Evolutionary conservation across 768 basidiomycete genomes (phyloP).

Genomic region (Guyanaporus albipodus): DNA sequence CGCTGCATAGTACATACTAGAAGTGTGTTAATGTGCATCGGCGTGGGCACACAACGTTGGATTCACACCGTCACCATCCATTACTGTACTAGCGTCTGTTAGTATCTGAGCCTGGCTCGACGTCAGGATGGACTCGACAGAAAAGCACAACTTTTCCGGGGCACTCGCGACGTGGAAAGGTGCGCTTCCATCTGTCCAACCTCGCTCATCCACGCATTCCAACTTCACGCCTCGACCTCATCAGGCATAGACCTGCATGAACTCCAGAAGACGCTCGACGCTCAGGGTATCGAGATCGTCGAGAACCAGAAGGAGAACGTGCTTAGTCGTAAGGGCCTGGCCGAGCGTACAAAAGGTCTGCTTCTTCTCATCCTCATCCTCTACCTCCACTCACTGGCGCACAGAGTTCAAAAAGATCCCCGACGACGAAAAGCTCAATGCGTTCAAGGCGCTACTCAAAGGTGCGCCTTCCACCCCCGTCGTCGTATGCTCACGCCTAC

Average conservation of each 20-base stretch:
- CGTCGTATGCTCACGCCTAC: no score
- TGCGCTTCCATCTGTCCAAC: slow-evolving; percentile 28
- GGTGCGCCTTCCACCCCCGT: slow-evolving; percentile 39
- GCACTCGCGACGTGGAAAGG: slow-evolving; percentile 93
- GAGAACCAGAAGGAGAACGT: slow-evolving; percentile 99
- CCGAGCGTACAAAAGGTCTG: slow-evolving; percentile 91
- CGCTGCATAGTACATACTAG: no score
- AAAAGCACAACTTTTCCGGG: slow-evolving; percentile 82
- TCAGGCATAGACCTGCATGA: slow-evolving; percentile 84
- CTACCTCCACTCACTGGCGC: no score
- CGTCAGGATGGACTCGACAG: slow-evolving; percentile 33
- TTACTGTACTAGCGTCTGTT: background rate
- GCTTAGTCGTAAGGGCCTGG: slow-evolving; percentile 87
- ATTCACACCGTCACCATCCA: no score
- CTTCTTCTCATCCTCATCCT: background rate
- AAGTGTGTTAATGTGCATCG: no score
- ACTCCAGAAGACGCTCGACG: slow-evolving; percentile 89
- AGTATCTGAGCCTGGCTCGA: background rate
- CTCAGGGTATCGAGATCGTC: slow-evolving; percentile 91
- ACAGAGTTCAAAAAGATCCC: slow-evolving; percentile 95
- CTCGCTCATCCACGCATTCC: slow-evolving; percentile 2
- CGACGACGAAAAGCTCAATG: slow-evolving; percentile 80
- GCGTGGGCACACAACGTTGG: no score
- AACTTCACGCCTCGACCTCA: background rate
- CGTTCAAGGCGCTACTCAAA: slow-evolving; percentile 89